Evolutionary conservation across 2,329 filamentous ascomycete genomes (phyloP).

Genomic region (Ophiocordyceps camponoti-saundersi): DNA sequence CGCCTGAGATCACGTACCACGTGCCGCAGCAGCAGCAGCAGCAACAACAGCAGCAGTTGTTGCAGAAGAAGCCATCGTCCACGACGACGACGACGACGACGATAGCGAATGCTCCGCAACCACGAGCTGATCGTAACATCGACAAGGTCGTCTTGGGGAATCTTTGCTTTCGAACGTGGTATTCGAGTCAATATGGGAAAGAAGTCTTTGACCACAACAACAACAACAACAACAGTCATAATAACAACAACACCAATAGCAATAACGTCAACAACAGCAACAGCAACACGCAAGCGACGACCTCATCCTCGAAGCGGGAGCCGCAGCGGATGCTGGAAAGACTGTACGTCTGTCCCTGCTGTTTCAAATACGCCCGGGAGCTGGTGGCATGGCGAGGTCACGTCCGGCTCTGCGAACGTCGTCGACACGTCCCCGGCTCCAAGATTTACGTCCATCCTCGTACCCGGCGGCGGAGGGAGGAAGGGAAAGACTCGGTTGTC

Average conservation of each 20-base stretch:
- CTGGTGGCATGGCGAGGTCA: conserved; percentile 41
- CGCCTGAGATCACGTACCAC: conserved; percentile 24
- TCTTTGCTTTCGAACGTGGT: conserved; percentile 77
- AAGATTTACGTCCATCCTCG: conserved; percentile 55
- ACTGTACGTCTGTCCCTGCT: conserved; percentile 78
- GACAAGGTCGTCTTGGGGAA: conserved; percentile 75
- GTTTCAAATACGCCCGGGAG: conserved; percentile 77
- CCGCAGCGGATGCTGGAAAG: conserved; percentile 36
- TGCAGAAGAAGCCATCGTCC: neutral
- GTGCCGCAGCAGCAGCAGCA: conserved; percentile 11
- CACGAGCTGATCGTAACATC: conserved; percentile 53
- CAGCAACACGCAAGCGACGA: conserved; percentile 10
- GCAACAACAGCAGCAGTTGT: conserved; percentile 9
- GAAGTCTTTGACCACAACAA: conserved; percentile 41
- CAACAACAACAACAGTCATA: conserved; percentile 3
- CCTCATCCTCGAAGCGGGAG: neutral
- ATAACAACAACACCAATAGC: too few relatives aligned
- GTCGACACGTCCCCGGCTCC: conserved; percentile 39
- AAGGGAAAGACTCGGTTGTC: conserved; percentile 12
- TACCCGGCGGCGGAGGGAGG: conserved; percentile 22
- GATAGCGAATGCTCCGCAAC: conserved; percentile 7
- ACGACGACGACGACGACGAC: too few relatives aligned
- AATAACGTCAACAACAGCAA: conserved; percentile 4
- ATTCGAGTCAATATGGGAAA: conserved; percentile 76
- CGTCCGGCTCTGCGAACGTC: conserved; percentile 37